Evolutionary conservation across 164 flowering plant genomes (phyloP), one percentile per base, ranked within the genome.

Genomic region (Vitis rotundifolia): DNA sequence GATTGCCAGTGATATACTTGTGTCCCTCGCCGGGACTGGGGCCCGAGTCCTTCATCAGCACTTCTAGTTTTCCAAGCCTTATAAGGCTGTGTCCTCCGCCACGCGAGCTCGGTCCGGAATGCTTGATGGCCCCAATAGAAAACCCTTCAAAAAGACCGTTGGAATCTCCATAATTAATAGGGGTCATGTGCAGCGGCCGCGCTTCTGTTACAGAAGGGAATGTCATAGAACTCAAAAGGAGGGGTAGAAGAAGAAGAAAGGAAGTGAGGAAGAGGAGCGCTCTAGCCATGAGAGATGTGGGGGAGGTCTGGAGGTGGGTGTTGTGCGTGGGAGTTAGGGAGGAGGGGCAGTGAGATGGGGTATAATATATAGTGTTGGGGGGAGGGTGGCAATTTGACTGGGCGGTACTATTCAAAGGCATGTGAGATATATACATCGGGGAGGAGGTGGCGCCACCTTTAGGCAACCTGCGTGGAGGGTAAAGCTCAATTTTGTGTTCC

Each of bases 61-160:
- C 51, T 0, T 50, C 0, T 28, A 48, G 11, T 19, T 14, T 49
- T 47, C 18, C 19, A 14, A 28, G 31, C 64, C 19, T 4, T 28
- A 57, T 7, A 1, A n/a, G 9, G 48, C n/a, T 63, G 67, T 71
- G 75, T n/a, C 75, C 75, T 1, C 26, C 66, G 59, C 75, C 75
- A 49, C 69, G 13, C 0, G 22, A 66, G 68, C 75, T 76, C 29
- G 79, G 75, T 26, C 79, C 75, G 2, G 79, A 72, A 11, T 49
- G 55, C 66, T 52, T 59, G 8, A 68, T 51, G n/a, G 59, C n/a
- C 37, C 58, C 4, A 0, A 28, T 7, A 0, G 16, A 1, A 28
- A 56, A 53, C 12, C 19, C 10, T 44, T 48, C 37, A 19, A 28
- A 37, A 37, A 5, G 44, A 37, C 44, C 44, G 44, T 3, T 0